Percentiles rank a stretch among this genome's conserved stretches.
Conservation (phyloP, 2,329 filamentous ascomycete species). For the Aureobasidium lini region DNA sequence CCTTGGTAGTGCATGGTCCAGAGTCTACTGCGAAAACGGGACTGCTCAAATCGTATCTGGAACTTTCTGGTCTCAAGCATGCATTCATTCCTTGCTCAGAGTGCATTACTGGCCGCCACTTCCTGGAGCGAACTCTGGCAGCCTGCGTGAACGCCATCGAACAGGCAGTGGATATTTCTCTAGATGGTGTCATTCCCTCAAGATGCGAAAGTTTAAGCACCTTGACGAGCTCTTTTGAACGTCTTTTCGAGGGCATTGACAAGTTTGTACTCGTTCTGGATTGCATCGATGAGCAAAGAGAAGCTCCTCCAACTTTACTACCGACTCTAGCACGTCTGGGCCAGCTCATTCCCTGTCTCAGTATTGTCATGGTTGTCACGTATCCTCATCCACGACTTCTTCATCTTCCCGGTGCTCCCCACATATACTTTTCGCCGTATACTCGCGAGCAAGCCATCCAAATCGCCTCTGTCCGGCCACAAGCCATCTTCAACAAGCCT, state of each 20-base stretch:
- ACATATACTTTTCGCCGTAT: constrained; percentile 80
- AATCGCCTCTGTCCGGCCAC: constrained; percentile 58
- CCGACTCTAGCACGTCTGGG: constrained; percentile 74
- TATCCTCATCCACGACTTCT: constrained; percentile 63
- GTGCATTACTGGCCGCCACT: constrained; percentile 70
- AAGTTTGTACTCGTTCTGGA: constrained; percentile 82
- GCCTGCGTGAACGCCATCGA: constrained; percentile 36
- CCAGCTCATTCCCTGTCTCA: constrained; percentile 72
- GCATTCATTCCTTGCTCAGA: constrained; percentile 62
- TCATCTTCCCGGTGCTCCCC: constrained; percentile 61
- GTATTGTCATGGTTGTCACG: constrained; percentile 68
- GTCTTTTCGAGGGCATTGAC: constrained; percentile 47
- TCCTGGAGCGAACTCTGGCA: constrained; percentile 63
- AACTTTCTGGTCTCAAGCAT: constrained; percentile 43
- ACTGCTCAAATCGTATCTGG: constrained; percentile 57
- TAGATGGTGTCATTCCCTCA: constrained; percentile 23
- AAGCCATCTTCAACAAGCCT: constrained; percentile 37
- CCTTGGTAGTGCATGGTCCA: constrained; percentile 74
- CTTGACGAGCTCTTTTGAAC: constrained; percentile 63
- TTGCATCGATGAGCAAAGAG: constrained; percentile 75
- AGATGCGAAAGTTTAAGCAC: constrained; percentile 76
- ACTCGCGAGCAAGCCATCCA: constrained; percentile 69
- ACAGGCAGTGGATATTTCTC: background rate
- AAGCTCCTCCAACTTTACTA: constrained; percentile 69
- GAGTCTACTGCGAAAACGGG: constrained; percentile 81